A percentile compares a stretch with the other conserved stretches of the same genome.
Conservation (phyloP, 331 rosid genomes). For the Malus hybrid region DNA sequence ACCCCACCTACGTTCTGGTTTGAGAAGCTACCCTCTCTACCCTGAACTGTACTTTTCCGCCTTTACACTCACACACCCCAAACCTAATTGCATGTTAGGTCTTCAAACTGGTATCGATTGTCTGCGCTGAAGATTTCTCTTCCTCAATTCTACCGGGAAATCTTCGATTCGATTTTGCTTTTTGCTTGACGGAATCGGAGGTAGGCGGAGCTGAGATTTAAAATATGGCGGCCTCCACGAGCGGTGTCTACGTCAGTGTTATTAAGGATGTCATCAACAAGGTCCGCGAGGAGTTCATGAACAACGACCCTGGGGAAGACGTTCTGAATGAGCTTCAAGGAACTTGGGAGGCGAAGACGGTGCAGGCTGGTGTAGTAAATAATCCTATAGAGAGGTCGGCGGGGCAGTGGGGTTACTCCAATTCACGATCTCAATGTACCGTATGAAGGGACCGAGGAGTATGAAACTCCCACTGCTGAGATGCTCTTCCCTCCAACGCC, state of each 20-base stretch:
- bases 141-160: neutral
- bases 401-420: slow-evolving; percentile 78
- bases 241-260: slow-evolving; percentile 80
- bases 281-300: slow-evolving; percentile 86
- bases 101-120: slow-evolving; percentile 1
- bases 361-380: slow-evolving; percentile 71
- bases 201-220: slow-evolving; percentile 6
- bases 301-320: slow-evolving; percentile 90
- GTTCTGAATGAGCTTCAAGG: slow-evolving; percentile 97
- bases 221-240: slow-evolving; percentile 62
- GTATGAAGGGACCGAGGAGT: slow-evolving; percentile 92
- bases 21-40: no score
- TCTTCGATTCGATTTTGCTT: slow-evolving; percentile 10
- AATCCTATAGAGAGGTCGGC: slow-evolving; percentile 82
- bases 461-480: slow-evolving; percentile 97
- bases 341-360: slow-evolving; percentile 88
- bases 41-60: neutral
- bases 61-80: neutral
- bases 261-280: slow-evolving; percentile 91
- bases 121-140: slow-evolving; percentile 14
- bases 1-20: no score
- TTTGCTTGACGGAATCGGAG: slow-evolving; percentile 6
- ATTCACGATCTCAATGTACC: slow-evolving; percentile 98
- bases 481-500: slow-evolving; percentile 97
- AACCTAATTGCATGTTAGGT: slow-evolving; percentile 9